Evolutionary conservation across 768 basidiomycete species (phyloP), one percentile per base, ranked within the genome.

Genomic region (Daedalea quercina): DNA sequence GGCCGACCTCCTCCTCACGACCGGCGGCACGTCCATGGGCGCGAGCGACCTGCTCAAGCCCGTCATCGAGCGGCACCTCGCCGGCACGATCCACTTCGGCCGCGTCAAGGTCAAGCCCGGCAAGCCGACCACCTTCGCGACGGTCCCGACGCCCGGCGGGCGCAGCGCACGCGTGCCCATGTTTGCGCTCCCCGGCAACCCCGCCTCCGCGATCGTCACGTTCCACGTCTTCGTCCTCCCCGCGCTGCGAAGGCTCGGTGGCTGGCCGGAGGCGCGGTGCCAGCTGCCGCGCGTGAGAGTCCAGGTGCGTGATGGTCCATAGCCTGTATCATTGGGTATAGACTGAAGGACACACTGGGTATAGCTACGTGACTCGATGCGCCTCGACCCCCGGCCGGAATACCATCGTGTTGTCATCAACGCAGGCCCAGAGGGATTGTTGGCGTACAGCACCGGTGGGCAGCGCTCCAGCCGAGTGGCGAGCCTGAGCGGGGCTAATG

Each of bases 1-100:
- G 19, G 86, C 89, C 0, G 92, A 94, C 62, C 67, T 95, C 8
- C 64, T 95, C 13, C 69, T 94, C 11, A 87, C 89, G 0, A 95
- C 92, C 1, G 92, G 92, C 11, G 92, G 92, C 3, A 93, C 92
- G 3, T 91, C 89, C 1, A 94, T 94, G 92, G 92, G 92, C 0
- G 78, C 91, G 1, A 83, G 82, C 0, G 92, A 94, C 66, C 75
- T 94, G 20, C 69, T 95, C 37, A 94, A 94, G 66, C 92, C 92
- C 1, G 80, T 93, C 53, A 85, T 95, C 52, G 92, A 95, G 67
- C 80, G 83, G 15, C 76, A 85, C 41, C 77, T 94, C 51, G 65
- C 73, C 17, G 92, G 91, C 0, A 84, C 76, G 7, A 75, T 93
- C 3, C 90, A 94, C 62, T 94, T 95, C 63, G 92, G 92, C 1